Base-by-base conservation (phyloP, 352 stramenopile genomes). In the Pythium aquatile region DNA sequence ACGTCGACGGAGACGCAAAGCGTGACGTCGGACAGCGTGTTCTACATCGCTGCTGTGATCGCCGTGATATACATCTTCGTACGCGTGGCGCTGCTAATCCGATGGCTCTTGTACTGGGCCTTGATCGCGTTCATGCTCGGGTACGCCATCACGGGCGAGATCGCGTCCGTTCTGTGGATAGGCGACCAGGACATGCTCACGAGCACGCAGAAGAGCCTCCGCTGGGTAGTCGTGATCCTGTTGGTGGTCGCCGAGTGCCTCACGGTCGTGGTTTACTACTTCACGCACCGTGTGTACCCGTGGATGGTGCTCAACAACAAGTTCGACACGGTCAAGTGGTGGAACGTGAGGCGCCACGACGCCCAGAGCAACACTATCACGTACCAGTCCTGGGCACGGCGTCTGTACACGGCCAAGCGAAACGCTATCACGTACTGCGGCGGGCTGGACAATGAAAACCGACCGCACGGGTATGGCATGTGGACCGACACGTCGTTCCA, bases 101-200 rank as follows among this genome's bases (percentile, higher is more conserved):
- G 85, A 51, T 94, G 88, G 86, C 68, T 96, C 49, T 71, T 96
- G 28, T 96, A 94, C 68, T 94, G 78, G 77, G 75, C 93, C 30
- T 73, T 95, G 40, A 48, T 93, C 29, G 81, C 78, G 1, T 77
- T 87, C 39, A 68, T 90, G 58, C 57, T 88, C 49, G 88, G 68
- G 11, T 84, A 79, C 57, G 61, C 77, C 7, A 66, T 86, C 33
- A 86, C 81, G 1, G 61, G 63, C 32, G 81, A 78, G 46, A 52
- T 87, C 24, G 77, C 74, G 40, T 70, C 83, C 20, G 55, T 69
- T 5, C 54, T 69, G 13, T 69, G 63, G 63, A 48, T 81, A 32
- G 49, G 55, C 42, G 59, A 80, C 53, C 8, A n/a, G 17, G 68
- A 67, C 4, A 70, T 69, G 20, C 58, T 74, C 26, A 72, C 79